Base-by-base conservation (phyloP, 2,329 filamentous ascomycete genomes). In the Calonectria crousiana region DNA sequence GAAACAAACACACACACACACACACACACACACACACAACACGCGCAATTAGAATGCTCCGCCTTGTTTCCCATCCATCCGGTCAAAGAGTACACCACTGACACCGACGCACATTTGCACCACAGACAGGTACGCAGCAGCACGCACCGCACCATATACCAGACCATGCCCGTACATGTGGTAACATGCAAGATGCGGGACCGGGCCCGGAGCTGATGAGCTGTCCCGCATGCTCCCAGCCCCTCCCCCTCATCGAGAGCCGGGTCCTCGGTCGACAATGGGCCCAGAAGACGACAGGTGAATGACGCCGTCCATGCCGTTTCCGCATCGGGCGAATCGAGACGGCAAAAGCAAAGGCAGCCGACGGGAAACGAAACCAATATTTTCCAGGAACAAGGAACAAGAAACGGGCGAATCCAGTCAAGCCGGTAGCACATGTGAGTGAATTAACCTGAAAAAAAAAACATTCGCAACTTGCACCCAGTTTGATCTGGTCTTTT, bases 401-500 rank as follows among this genome's bases (percentile, higher is more conserved):
- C 60, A 26, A 65, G 20, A 11, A 11, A 13, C 44, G 10, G 10
- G 11, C 60, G 38, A 65, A 65, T 65, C 44, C 18, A 44, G 41
- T 65, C 56, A 20, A 65, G 41, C 3, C 18, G 38, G 20, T 2
- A 38, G 44, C 41, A 34, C 49, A 2, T 26, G 47, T 49, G 60
- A 65, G 60, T 65, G 60, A 65, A 65, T 65, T 34, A 49, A 49
- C 56, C 41, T 62, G 34, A 62, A 62, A 23, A 23, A 23, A 47
- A 47, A 47, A 44, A 20, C 1, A n/a, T 49, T 65, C 41, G 38
- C 60, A 65, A 65, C 38, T 65, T 65, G 60, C 26, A 65, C 60
- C 60, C n/a, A 34, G 60, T 65, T 65, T 65, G 60, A 65, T 49
- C 60, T 49, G 41, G 30, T 65, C 26, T 65, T 64, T 65, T 47